A percentile compares a stretch with the other conserved stretches of the same genome.
Evolutionary conservation across 306 rosid species (phyloP).

Genomic region (Calophaca sinica): DNA sequence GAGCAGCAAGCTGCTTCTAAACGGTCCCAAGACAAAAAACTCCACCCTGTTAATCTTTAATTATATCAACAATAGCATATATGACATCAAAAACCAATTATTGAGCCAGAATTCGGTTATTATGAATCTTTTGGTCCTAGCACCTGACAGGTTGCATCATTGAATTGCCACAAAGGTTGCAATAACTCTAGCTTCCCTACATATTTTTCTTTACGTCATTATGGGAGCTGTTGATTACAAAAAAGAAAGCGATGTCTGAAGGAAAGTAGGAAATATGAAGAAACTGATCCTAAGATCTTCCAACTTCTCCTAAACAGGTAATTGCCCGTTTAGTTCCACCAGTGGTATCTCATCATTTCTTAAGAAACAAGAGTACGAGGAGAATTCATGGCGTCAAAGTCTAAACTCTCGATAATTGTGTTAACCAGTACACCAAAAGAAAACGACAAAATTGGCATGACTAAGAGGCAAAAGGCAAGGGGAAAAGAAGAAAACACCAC

Average conservation of each 20-base stretch:
- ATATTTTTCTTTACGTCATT: not conserved
- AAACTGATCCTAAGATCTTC: not conserved
- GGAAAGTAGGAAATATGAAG: not conserved
- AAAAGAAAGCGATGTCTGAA: constrained; percentile 20
- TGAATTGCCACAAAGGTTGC: no score
- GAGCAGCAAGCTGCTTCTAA: no score
- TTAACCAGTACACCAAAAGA: constrained; percentile 21
- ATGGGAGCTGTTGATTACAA: not conserved
- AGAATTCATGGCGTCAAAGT: constrained; percentile 13
- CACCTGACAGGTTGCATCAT: no score
- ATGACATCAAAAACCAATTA: no score
- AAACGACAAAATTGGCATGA: constrained; percentile 5
- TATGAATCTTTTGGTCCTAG: no score
- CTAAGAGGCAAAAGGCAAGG: constrained; percentile 30
- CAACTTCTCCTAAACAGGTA: constrained; percentile 1
- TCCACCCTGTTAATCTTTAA: no score
- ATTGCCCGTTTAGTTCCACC: constrained; percentile 3
- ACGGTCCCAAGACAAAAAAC: no score
- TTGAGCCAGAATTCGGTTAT: no score
- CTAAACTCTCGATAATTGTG: not conserved
- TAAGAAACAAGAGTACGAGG: not conserved
- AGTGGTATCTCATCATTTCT: constrained; percentile 4
- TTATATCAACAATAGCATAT: no score
- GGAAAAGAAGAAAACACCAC: constrained; percentile 40
- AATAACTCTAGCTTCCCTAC: no score